Evolutionary conservation across 1,284 basidiomycete species (phyloP).

Genomic region (Naganishia sp.): DNA sequence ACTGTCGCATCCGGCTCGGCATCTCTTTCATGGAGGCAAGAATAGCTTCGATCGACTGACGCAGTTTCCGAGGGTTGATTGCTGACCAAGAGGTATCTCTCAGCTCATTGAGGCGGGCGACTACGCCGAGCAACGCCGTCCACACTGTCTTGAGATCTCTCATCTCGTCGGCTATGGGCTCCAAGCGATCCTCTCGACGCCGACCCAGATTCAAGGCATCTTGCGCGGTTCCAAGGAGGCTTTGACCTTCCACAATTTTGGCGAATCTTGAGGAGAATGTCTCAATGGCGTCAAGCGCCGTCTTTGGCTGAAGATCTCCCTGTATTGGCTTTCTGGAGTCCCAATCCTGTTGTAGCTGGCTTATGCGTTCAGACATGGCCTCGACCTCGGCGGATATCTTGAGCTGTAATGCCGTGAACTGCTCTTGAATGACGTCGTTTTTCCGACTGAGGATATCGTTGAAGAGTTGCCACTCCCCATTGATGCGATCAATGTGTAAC

Average conservation of each 20-base stretch:
- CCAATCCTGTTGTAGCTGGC: conserved; percentile 88
- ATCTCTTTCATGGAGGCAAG: conserved; percentile 92
- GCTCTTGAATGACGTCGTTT: conserved; percentile 97
- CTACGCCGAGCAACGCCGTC: conserved; percentile 96
- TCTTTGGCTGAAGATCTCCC: conserved; percentile 91
- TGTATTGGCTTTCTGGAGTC: conserved; percentile 85
- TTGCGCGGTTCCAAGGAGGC: conserved; percentile 90
- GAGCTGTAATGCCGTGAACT: conserved; percentile 85
- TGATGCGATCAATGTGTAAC: conserved; percentile 96
- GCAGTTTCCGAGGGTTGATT: conserved; percentile 85
- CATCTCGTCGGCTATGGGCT: conserved; percentile 91
- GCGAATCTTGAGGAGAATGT: conserved; percentile 88
- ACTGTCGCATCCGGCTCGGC: conserved; percentile 98
- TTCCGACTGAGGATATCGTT: conserved; percentile 97
- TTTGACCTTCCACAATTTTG: conserved; percentile 88
- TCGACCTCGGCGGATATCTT: conserved; percentile 99
- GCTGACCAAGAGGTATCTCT: conserved; percentile 88
- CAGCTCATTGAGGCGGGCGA: conserved; percentile 88
- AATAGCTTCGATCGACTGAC: conserved; percentile 88
- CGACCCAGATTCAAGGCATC: conserved; percentile 90
- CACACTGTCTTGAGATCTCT: conserved; percentile 96
- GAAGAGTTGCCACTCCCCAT: conserved; percentile 97
- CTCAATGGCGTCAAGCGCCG: conserved; percentile 91
- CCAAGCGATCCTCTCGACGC: conserved; percentile 83
- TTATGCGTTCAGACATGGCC: conserved; percentile 91